Evolutionary conservation across 495 filamentous ascomycete species (phyloP).

Genomic region (Talaromyces proteolyticus): DNA sequence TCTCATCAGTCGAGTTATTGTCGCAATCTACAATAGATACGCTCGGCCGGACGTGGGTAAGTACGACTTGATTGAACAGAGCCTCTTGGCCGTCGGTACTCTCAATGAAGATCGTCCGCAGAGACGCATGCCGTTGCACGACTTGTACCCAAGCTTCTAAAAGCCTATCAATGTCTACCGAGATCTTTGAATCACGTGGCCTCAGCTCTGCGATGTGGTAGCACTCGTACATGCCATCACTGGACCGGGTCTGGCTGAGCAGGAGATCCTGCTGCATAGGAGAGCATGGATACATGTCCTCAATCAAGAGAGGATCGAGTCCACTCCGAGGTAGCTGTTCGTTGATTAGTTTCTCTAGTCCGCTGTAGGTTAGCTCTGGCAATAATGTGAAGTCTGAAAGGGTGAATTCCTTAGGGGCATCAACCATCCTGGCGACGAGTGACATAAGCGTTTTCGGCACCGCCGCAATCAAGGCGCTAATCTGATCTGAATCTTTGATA

Average conservation of each 20-base stretch:
- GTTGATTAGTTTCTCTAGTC: conserved; percentile 32
- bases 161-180: conserved; percentile 19
- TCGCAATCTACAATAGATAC: conserved; percentile 4
- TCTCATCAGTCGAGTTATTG: background rate
- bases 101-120: conserved; percentile 46
- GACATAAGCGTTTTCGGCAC: too few species aligned
- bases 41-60: conserved; percentile 15
- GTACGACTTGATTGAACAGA: conserved; percentile 30
- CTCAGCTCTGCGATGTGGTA: conserved; percentile 3
- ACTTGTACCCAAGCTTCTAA: conserved; percentile 43
- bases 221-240: conserved; percentile 20
- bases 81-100: conserved; percentile 26
- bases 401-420: too few species aligned
- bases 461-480: too few species aligned
- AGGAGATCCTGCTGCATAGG: conserved; percentile 36
- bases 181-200: conserved; percentile 6
- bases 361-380: too few species aligned
- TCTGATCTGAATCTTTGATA: too few species aligned
- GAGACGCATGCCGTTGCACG: conserved; percentile 38
- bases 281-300: conserved; percentile 34
- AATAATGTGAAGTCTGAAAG: too few species aligned
- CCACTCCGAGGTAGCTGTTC: conserved; percentile 40
- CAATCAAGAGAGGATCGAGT: conserved; percentile 27
- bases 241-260: conserved; percentile 36
- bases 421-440: too few species aligned